Percentiles rank a stretch among this genome's conserved stretches.
Evolutionary conservation across 148 eudicot genomes (phyloP).

Genomic region (Selenicereus undatus): DNA sequence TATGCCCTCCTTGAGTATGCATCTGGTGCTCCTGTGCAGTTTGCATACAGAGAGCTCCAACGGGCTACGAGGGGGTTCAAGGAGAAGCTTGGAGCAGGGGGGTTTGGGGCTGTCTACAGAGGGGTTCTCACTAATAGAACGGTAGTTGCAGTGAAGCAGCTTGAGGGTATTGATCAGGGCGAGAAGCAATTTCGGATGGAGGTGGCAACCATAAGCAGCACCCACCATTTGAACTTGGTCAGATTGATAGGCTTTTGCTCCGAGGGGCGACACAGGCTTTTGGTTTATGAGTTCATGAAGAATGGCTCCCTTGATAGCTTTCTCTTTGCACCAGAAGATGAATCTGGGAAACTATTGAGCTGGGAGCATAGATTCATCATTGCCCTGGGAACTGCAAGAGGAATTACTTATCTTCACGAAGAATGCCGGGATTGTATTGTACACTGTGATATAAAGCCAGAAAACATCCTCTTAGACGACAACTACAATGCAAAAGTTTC

Average conservation of each 20-base stretch:
- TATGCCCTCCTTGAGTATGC: conserved; percentile 89
- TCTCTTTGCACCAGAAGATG: conserved; percentile 43
- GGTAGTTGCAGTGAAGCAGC: conserved; percentile 71
- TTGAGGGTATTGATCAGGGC: conserved; percentile 89
- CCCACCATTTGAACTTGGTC: conserved; percentile 88
- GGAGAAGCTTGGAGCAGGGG: conserved; percentile 90
- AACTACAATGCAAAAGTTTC: conserved; percentile 69
- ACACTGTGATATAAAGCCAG: conserved; percentile 90
- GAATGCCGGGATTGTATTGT: conserved; percentile 88
- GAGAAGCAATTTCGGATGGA: conserved; percentile 96
- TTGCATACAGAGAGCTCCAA: conserved; percentile 67
- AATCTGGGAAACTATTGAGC: conserved; percentile 39
- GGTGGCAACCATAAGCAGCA: conserved; percentile 93
- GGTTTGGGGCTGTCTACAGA: conserved; percentile 81
- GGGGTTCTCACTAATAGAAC: conserved; percentile 60
- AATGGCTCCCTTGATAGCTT: conserved; percentile 73
- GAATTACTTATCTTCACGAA: conserved; percentile 83
- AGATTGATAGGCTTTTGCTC: conserved; percentile 86
- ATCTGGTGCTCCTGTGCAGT: conserved; percentile 90
- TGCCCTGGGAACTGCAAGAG: conserved; percentile 78
- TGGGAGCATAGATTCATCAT: conserved; percentile 67
- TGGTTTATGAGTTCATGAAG: conserved; percentile 85
- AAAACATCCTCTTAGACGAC: conserved; percentile 80
- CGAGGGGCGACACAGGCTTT: conserved; percentile 72
- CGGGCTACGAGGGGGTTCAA: conserved; percentile 69